Percentiles rank a stretch among this genome's conserved stretches.
These are phyloP conservation scores for Camellia sinensis DNA, from an alignment of 148 eudicot species.

Conservation along the genomic window DNA sequence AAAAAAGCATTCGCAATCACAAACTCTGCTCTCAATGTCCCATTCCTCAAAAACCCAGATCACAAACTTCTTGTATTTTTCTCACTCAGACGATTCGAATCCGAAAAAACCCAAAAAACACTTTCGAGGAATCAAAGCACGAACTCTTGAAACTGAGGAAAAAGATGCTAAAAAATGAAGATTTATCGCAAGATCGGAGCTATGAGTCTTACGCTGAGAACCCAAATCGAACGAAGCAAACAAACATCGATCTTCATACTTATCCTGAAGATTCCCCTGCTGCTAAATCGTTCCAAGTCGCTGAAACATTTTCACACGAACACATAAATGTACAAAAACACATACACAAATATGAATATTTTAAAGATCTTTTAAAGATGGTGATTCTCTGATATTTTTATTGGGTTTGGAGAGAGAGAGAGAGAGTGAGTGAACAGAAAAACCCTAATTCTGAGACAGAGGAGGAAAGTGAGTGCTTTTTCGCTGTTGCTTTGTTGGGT, in stretches of 20 bases:
- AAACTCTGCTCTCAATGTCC: neutral
- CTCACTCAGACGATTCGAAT: neutral
- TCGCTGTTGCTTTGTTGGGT: neutral
- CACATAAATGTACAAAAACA: neutral
- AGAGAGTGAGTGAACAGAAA: neutral
- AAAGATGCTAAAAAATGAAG: neutral
- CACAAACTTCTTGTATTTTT: neutral
- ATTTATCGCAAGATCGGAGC: conserved; percentile 12
- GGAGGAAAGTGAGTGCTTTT: conserved; percentile 20
- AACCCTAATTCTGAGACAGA: conserved; percentile 19
- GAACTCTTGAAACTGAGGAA: neutral
- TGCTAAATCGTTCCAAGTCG: conserved; percentile 10
- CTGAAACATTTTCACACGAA: conserved; percentile 16
- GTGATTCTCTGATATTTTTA: conserved; percentile 8
- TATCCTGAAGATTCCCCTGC: neutral
- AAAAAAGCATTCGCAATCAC: neutral
- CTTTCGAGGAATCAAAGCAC: neutral
- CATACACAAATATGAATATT: neutral
- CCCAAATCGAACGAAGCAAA: neutral
- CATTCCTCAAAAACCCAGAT: neutral
- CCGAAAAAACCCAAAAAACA: neutral
- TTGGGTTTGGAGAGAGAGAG: too few species aligned
- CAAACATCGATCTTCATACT: conserved; percentile 15
- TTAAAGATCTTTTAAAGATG: neutral
- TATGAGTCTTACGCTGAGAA: neutral